Evolutionary conservation across 129 eudicot species (phyloP), one percentile per base, ranked within the genome.

Genomic region (Ambrosia artemisiifolia): DNA sequence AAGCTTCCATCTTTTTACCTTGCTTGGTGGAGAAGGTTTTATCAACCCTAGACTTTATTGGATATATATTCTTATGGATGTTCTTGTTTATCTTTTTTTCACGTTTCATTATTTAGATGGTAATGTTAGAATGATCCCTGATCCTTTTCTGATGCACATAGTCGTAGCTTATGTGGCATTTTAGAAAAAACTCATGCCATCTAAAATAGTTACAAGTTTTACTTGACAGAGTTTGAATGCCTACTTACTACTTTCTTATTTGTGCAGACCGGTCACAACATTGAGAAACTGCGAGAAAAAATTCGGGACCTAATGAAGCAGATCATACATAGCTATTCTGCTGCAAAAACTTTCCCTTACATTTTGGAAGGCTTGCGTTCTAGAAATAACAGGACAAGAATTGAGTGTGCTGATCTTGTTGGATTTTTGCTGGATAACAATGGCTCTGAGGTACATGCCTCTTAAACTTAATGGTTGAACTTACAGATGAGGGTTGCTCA

Each of bases 331-430:
- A 48, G 81, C 42, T 91, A 95, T 82, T 86, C 99, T 44, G 96
- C 99, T 54, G 96, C 97, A 53, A 95, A 88, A 75, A 80, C 87
- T 12, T 87, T 91, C 69, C 99, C 99, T 18, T 95, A 88, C 63
- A 76, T 95, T 50, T 81, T 91, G 77, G 99, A 95, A 75, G 99
- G 96, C 40, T 79, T 95, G 67, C 99, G 99, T 47, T 91, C 99
- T 64, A 86, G 95, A 72, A 95, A 88, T 76, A 95, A 86, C 77
- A 86, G 95, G 60, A 84, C 97, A 7, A 81, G 88, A 48, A 88
- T 95, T 13, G 99, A 95, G 77, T 86, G 93, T 78, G 91, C 77
- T 34, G 99, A 95, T 82, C 90, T 86, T 78, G 95, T 95, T 85
- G 96, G 88, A n/a, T 95, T 67, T 75, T 86, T 95, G 75, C 88